phyloP scores from a whole-genome alignment of 345 rosid species.

The Melastoma malabathricum region DNA sequence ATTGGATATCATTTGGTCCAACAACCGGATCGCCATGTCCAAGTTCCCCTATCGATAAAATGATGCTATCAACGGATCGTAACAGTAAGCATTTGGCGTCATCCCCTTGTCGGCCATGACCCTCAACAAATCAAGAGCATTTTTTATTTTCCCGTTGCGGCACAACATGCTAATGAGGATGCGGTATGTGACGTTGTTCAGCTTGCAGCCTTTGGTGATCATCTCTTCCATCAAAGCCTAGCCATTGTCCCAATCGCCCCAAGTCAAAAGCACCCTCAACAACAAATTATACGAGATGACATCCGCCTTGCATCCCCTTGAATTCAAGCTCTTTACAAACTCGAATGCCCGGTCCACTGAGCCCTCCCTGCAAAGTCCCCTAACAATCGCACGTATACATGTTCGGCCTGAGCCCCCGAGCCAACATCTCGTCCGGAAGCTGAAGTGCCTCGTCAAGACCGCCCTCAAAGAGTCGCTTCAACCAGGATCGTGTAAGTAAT shows the following conservation, averaged over 20 bases:
- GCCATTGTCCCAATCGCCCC: constrained; percentile 62
- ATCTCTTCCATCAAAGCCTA: constrained; percentile 52
- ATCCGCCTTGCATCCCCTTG: constrained; percentile 52
- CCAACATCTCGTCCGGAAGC: constrained; percentile 74
- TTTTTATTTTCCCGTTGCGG: constrained; percentile 49
- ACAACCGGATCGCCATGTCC: constrained; percentile 60
- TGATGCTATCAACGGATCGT: constrained; percentile 75
- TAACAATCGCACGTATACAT: constrained; percentile 49
- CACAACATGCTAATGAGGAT: constrained; percentile 53
- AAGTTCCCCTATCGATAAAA: constrained; percentile 57
- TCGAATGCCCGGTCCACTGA: constrained; percentile 43
- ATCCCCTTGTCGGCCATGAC: constrained; percentile 48
- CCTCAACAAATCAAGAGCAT: constrained; percentile 45
- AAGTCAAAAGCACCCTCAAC: constrained; percentile 43
- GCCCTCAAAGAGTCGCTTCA: constrained; percentile 54
- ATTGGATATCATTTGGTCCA: constrained; percentile 58
- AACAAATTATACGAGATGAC: constrained; percentile 55
- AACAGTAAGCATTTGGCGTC: constrained; percentile 59
- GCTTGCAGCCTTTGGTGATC: constrained; percentile 37
- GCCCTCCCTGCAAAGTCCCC: constrained; percentile 70
- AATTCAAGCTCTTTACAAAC: constrained; percentile 33
- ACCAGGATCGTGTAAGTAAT: constrained; percentile 79
- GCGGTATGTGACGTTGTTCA: constrained; percentile 63
- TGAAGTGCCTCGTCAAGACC: constrained; percentile 49
- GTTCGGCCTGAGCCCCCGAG: constrained; percentile 52